Evolutionary conservation across 2,329 filamentous ascomycete species (phyloP), one percentile per base, ranked within the genome.

Genomic region (Mycosphaerelloides madeirae): DNA sequence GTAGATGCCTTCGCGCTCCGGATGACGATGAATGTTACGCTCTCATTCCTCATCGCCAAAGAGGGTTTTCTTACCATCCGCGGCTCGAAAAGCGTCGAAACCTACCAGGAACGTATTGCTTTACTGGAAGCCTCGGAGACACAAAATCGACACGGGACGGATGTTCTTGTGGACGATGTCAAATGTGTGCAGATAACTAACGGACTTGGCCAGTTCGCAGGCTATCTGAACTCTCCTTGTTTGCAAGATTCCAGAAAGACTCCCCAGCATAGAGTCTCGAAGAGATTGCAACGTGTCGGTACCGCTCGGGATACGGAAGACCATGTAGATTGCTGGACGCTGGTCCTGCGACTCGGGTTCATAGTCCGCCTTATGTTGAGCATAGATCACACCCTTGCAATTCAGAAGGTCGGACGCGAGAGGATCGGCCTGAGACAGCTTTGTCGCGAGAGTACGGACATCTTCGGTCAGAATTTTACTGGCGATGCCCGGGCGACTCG

Each of bases 21-120:
- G 73, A 48, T 79, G 75, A 1, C 70, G 68, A 46, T 79, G 79
- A 1, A 79, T 31, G 37, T 78, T 71, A 13, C 61, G 58, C 5
- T 70, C 57, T 68, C 65, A 71, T 0, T 44, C 54, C 1, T 42
- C 41, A 48, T 77, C 73, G 0, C 68, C 69, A 1, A 37, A n/a
- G 1, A 52, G 52, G 3, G 53, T 14, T 0, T 71, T 71, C 3
- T 50, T 31, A 0, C 52, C 61, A 13, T 67, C 60, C 1, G 59
- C 64, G 14, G 19, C 59, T 46, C 20, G 25, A 15, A 31, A 37
- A 6, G 34, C 18, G 9, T 36, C 29, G 32, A 48, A 48, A 3
- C 37, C 25, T 6, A 41, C 20, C 3, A 41, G 31, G 16, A 41
- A 41, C 6, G 22, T 35, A n/a, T 15, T 6, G 8, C 29, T 22